Percentiles rank a stretch among this genome's conserved stretches.
Evolutionary conservation across 768 basidiomycete species (phyloP).

Genomic region (Tephrocybe sp.): DNA sequence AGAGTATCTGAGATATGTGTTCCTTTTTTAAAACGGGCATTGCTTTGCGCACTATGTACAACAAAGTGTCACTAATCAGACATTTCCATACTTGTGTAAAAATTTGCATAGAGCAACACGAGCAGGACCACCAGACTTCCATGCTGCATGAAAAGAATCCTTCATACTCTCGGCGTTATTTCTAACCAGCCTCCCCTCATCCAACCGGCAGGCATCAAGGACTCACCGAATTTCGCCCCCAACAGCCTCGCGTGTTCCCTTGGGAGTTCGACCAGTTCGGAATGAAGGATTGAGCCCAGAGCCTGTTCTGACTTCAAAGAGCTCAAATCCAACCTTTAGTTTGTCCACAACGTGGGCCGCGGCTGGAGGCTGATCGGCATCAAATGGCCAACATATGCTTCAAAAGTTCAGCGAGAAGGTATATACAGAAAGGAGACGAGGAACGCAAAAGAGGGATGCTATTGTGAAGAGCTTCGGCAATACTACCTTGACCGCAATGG

Average conservation of each 20-base stretch:
- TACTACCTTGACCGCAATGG: constrained; percentile 20
- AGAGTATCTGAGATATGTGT: no score
- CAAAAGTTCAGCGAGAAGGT: no score
- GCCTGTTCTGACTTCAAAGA: constrained; percentile 19
- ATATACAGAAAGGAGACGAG: not conserved
- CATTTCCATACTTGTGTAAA: not conserved
- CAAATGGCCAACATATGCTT: constrained; percentile 23
- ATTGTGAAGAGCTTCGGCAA: constrained; percentile 18
- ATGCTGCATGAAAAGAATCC: constrained; percentile 6
- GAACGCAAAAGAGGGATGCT: constrained; percentile 22
- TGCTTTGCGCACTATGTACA: no score
- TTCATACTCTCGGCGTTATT: constrained; percentile 12
- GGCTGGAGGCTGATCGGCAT: constrained; percentile 18
- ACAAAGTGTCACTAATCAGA: no score
- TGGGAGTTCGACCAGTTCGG: constrained; percentile 7
- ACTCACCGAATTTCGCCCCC: constrained; percentile 10
- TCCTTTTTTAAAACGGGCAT: no score
- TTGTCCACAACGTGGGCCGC: constrained; percentile 14
- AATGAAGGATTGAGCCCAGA: constrained; percentile 12
- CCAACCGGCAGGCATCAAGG: constrained; percentile 8
- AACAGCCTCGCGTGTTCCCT: constrained; percentile 17
- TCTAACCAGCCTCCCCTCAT: constrained; percentile 11
- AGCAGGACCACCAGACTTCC: constrained; percentile 8
- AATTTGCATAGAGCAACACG: constrained; percentile 2
- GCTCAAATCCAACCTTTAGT: constrained; percentile 19